phyloP scores from a whole-genome alignment of 371 early-diverging fungal species.

The Dichotomocladium elegans region DNA sequence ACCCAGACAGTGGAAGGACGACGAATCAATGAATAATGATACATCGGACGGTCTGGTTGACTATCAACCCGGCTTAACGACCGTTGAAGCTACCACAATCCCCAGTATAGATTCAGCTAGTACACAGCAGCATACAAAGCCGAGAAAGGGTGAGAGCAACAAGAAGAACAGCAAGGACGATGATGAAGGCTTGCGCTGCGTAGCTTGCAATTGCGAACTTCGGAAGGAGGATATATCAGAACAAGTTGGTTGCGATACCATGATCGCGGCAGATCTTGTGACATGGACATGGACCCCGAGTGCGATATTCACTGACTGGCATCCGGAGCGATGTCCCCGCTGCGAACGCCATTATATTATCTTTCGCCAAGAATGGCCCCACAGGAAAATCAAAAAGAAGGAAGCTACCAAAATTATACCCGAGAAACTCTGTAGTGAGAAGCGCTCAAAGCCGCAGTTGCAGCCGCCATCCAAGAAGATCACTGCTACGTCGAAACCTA shows the following conservation, averaged over 20 bases:
- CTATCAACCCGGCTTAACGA: constrained; percentile 38
- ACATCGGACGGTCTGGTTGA: constrained; percentile 30
- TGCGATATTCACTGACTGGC: constrained; percentile 40
- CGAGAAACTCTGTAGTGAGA: background rate
- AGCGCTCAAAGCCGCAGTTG: background rate
- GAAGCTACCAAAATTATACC: background rate
- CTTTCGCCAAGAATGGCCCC: constrained; percentile 44
- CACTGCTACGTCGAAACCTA: background rate
- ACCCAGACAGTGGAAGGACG: constrained; percentile 11
- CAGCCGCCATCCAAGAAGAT: background rate
- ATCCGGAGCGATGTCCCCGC: constrained; percentile 39
- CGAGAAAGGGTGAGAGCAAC: constrained; percentile 8
- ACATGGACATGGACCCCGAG: constrained; percentile 54
- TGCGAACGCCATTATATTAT: constrained; percentile 42
- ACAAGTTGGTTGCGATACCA: constrained; percentile 20
- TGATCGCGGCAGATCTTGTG: constrained; percentile 31
- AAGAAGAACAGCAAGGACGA: constrained; percentile 14
- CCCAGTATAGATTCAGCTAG: no score
- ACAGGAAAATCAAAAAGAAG: constrained; percentile 1
- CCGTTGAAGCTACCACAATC: constrained; percentile 30
- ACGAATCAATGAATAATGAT: constrained; percentile 3
- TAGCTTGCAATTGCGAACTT: constrained; percentile 32
- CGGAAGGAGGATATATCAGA: constrained; percentile 25
- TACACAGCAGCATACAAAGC: constrained; percentile 8
- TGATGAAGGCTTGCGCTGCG: constrained; percentile 18